These are phyloP conservation scores for Zygnema circumcarinatum DNA, from an alignment of 139 green algal genomes.

Conservation along the genomic window DNA sequence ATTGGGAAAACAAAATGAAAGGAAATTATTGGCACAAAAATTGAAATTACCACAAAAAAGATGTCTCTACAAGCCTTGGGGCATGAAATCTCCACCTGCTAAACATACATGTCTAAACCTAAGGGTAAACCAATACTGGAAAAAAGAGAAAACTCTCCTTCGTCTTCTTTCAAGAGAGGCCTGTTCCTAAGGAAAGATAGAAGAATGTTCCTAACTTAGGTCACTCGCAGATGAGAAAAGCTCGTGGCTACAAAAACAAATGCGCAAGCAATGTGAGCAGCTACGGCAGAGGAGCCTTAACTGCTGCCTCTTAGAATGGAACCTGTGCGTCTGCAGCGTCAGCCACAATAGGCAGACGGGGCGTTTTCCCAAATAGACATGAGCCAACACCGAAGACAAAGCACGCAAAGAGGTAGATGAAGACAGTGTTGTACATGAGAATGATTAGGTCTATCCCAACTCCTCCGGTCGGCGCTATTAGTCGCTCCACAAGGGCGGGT, in stretches of 20 bases:
- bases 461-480: constrained; percentile 15
- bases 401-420: constrained; percentile 52
- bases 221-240: background rate
- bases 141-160: background rate
- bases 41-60: background rate
- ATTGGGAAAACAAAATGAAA: background rate
- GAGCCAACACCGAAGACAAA: constrained; percentile 57
- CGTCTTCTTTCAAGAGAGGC: background rate
- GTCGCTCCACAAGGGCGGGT: constrained; percentile 45
- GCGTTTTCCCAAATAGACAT: constrained; percentile 53
- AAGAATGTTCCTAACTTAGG: background rate
- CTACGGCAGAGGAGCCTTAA: too few relatives aligned
- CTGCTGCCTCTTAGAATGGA: constrained; percentile 21
- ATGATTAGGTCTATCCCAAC: constrained; percentile 40
- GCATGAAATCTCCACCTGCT: background rate
- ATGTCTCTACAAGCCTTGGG: background rate
- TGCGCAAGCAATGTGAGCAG: too few relatives aligned
- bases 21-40: too few relatives aligned
- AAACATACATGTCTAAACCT: background rate
- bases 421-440: constrained; percentile 61
- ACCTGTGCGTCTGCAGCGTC: constrained; percentile 56
- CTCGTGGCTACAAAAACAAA: too few relatives aligned
- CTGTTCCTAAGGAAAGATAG: background rate
- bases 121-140: background rate
- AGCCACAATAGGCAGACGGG: constrained; percentile 52